Conservation (phyloP, 768 basidiomycete genomes). For the Tricholoma furcatifolium region DNA sequence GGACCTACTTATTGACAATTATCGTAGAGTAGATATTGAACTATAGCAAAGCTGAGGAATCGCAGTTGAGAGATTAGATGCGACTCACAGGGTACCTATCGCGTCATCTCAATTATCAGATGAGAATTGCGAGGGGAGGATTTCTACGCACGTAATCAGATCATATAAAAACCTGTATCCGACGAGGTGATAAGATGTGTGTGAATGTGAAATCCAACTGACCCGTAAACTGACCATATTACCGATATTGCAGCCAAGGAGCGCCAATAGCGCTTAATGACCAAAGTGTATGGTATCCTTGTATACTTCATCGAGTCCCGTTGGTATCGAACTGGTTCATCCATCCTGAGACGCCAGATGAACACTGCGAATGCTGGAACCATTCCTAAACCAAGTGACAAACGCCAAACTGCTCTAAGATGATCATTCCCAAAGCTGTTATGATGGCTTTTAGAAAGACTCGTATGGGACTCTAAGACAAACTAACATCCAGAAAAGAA, state of each 20-base stretch:
- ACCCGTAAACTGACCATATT: slow-evolving; percentile 51
- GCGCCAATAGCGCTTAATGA: slow-evolving; percentile 76
- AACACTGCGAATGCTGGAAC: slow-evolving; percentile 77
- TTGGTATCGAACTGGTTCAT: slow-evolving; percentile 70
- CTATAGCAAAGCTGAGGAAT: slow-evolving; percentile 28
- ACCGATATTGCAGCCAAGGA: slow-evolving; percentile 67
- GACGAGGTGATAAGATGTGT: too few species aligned
- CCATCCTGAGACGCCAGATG: slow-evolving; percentile 81
- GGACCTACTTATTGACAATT: slow-evolving; percentile 58
- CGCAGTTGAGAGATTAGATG: neutral
- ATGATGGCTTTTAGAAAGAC: slow-evolving; percentile 34
- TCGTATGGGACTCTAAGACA: neutral
- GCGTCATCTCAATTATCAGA: too few species aligned
- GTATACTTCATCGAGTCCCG: slow-evolving; percentile 75
- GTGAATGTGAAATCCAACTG: too few species aligned
- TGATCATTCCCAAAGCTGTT: slow-evolving; percentile 56
- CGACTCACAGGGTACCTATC: neutral
- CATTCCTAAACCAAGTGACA: slow-evolving; percentile 78
- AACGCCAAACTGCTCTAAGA: slow-evolving; percentile 68
- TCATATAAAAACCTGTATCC: too few species aligned
- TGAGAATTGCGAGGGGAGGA: too few species aligned
- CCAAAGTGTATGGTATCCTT: slow-evolving; percentile 69
- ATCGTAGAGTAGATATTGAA: slow-evolving; percentile 81
- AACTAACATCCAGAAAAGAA: slow-evolving; percentile 83
- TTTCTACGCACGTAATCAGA: too few species aligned